phyloP scores from a whole-genome alignment of 1,284 basidiomycete species.

The Trichosporon ovoides region DNA sequence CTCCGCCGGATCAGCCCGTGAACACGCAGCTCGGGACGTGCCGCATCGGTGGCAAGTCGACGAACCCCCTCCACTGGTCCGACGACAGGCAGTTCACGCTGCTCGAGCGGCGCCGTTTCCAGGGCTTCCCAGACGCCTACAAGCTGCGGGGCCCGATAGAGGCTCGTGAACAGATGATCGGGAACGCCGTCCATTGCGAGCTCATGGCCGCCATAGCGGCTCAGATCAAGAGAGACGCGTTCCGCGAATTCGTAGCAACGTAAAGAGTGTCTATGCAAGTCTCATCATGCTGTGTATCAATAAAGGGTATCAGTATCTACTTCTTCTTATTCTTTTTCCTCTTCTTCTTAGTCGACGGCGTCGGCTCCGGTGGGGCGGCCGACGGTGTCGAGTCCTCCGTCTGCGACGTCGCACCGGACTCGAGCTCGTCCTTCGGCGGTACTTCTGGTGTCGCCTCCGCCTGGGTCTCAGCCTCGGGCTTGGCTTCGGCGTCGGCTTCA shows the following conservation, averaged over 20 bases:
- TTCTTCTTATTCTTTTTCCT: not conserved
- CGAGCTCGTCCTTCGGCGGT: not conserved
- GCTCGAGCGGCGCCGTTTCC: constrained; percentile 28
- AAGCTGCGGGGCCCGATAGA: constrained; percentile 15
- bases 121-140: constrained; percentile 29
- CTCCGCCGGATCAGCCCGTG: not conserved
- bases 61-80: constrained; percentile 19
- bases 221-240: constrained; percentile 20
- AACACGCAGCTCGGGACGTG: constrained; percentile 21
- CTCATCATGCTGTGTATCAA: not conserved
- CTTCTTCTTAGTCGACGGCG: not conserved
- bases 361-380: not conserved
- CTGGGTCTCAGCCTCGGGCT: not conserved
- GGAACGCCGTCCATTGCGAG: constrained; percentile 24
- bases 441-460: not conserved
- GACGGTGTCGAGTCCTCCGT: constrained; percentile 4
- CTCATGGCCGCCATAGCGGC: constrained; percentile 23
- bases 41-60: constrained; percentile 15
- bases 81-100: constrained; percentile 22
- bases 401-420: not conserved
- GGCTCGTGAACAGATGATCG: constrained; percentile 17
- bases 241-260: not conserved
- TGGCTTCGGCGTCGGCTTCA: not conserved
- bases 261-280: constrained; percentile 5
- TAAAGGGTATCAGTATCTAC: constrained; percentile 5